Base-by-base conservation (phyloP, 2,329 filamentous ascomycete genomes). In the Cladosporium sp. region DNA sequence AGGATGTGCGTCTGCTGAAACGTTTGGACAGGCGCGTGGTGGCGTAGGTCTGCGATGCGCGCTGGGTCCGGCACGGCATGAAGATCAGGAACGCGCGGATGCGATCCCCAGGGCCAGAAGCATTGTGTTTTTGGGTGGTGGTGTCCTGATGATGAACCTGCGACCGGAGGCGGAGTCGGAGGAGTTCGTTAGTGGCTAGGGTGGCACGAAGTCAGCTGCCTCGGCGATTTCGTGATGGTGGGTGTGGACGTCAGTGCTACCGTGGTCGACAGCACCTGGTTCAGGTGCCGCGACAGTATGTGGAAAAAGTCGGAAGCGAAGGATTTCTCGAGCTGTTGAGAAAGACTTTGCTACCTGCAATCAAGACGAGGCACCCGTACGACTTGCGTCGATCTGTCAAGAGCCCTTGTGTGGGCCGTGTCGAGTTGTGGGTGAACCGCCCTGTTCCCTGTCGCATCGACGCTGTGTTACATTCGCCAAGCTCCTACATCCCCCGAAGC, bases 81-180 rank as follows among this genome's bases (percentile, higher is more conserved):
- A 48, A 63, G 66, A 66, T 67, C 66, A 69, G 67, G 64, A 68
- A 69, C 65, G 64, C 61, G 66, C 64, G 65, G 65, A 65, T 63
- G 60, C 37, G 19, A 17, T 44, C 64, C 66, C 66, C 58, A 57
- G 37, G 50, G 19, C 17, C 37, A n/a, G 52, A 47, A 45, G 40
- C 52, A 47, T 45, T 47, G 52, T 55, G 52, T 55, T 47, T 55
- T 19, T 34, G 52, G 15, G 20, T 25, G 28, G n/a, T 53, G 50
- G 50, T 53, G 50, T 40, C 12, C 24, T 42, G 22, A n/a, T 34
- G 3, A n/a, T 53, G 37, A 53, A 42, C 28, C 22, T 53, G 36
- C 37, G 22, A 32, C 50, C 50, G 20, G 37, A 42, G 36, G 50
- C 37, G 36, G 15, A 19, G 40, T 53, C 37, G 50, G 50, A 34